These are phyloP conservation scores for Clonostachys rosea DNA, from an alignment of 2,329 filamentous ascomycete genomes.

Conservation along the genomic window DNA sequence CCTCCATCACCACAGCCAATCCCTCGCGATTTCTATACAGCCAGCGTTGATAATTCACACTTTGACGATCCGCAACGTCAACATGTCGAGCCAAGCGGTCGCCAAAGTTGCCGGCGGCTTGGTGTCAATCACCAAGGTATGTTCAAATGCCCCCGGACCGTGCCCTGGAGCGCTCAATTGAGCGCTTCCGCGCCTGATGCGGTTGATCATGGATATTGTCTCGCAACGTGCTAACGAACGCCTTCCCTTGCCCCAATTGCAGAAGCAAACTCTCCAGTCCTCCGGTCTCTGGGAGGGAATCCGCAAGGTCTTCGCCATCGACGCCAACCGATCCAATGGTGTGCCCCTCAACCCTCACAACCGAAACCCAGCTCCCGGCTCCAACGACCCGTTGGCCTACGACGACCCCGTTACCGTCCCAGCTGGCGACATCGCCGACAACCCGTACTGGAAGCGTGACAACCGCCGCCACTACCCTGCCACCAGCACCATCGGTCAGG, in stretches of 20 bases:
- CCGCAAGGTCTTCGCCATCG: slow-evolving; percentile 73
- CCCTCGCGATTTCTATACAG: not conserved
- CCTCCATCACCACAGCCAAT: slow-evolving; percentile 1
- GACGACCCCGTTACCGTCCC: slow-evolving; percentile 53
- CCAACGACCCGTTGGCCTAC: slow-evolving; percentile 29
- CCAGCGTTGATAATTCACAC: slow-evolving; percentile 3
- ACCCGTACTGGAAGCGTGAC: slow-evolving; percentile 80
- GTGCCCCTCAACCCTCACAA: slow-evolving; percentile 89
- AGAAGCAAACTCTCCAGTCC: slow-evolving; percentile 97
- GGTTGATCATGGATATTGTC: not conserved
- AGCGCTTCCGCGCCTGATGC: not conserved
- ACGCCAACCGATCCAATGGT: slow-evolving; percentile 84
- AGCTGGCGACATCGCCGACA: slow-evolving; percentile 36
- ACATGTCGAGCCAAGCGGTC: slow-evolving; percentile 58
- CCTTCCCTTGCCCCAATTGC: slow-evolving; percentile 3
- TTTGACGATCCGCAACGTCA: slow-evolving; percentile 20
- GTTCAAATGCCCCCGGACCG: slow-evolving; percentile 7
- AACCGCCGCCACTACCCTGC: slow-evolving; percentile 75
- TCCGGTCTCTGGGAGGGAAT: slow-evolving; percentile 82
- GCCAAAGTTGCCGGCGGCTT: slow-evolving; percentile 50
- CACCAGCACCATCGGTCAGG: slow-evolving; percentile 75
- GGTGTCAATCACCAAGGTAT: slow-evolving; percentile 56
- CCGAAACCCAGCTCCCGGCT: slow-evolving; percentile 68
- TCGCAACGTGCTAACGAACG: not conserved
- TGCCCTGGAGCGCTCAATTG: slow-evolving; percentile 3